Evolutionary conservation across 2,329 filamentous ascomycete species (phyloP), one percentile per base, ranked within the genome.

Genomic region (Ceratocystis huliohia): DNA sequence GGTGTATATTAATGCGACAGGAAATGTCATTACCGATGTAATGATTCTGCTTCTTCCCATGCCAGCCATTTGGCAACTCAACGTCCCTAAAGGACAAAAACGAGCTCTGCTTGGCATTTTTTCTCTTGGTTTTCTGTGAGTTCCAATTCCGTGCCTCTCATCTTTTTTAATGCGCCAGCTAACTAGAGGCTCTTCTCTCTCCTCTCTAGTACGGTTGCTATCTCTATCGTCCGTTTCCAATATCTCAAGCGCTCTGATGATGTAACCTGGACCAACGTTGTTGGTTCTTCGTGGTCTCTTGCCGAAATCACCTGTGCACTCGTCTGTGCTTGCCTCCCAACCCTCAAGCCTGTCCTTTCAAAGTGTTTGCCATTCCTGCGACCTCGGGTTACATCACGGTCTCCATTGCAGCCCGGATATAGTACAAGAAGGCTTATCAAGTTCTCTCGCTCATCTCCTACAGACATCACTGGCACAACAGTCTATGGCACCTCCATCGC

Each of bases 111-210:
- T 73, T 8, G 69, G 69, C 6, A 71, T 73, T 22, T 74, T 74
- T 62, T 70, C 69, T 22, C 70, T 73, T 17, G 72, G 72, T 2
- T 72, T 73, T 62, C 69, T 73, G 73, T 72, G 63, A 67, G 71
- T 68, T 8, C 13, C 25, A 1, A 13, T 25, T 5, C 10, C 5
- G 17, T 10, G 30, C 28, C 3, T 6, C 5, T n/a, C 28, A 7
- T 1, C 22, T 5, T 13, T 33, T 33, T 17, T n/a, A 13, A 6
- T 1, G 17, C 5, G 5, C 46, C 17, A 25, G 6, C 56, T 59
- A 33, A 70, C 17, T 15, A 22, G n/a, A 30, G 45, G 28, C 37
- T 64, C 25, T 67, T 25, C 44, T n/a, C 41, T 7, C 15, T 4
- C n/a, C 37, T 41, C 10, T 41, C 20, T 20, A 67, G 63, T 7